These are phyloP conservation scores for Phylloporus sp. DNA, from an alignment of 768 basidiomycete species.

Conservation along the genomic window DNA sequence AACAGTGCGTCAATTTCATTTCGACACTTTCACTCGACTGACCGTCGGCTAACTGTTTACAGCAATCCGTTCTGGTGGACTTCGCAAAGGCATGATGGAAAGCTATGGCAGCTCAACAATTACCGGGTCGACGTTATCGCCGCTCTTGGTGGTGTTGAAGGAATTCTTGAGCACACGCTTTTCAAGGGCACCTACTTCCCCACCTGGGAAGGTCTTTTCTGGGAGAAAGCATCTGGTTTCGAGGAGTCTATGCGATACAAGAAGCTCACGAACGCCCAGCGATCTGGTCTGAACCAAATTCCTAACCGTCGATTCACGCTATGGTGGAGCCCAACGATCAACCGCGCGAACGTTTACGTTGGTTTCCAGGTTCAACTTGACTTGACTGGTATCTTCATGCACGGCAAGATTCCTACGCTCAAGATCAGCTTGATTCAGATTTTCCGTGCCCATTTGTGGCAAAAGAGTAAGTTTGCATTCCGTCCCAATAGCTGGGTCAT, in stretches of 20 bases:
- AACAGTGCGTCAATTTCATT: conserved; percentile 55
- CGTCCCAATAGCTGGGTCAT: conserved; percentile 9
- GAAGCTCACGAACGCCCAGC: conserved; percentile 96
- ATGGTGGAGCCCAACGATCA: conserved; percentile 99
- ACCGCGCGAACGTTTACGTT: conserved; percentile 98
- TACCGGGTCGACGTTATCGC: conserved; percentile 99
- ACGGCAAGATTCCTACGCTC: conserved; percentile 95
- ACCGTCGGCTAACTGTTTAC: conserved; percentile 15
- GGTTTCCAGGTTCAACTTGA: conserved; percentile 99
- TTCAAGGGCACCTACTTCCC: conserved; percentile 99
- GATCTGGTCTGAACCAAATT: conserved; percentile 95
- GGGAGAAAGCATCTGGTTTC: conserved; percentile 97
- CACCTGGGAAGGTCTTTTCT: conserved; percentile 98
- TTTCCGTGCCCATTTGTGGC: conserved; percentile 99
- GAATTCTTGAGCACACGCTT: conserved; percentile 92
- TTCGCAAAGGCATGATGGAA: conserved; percentile 92
- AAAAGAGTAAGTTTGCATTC: conserved; percentile 73
- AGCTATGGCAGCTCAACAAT: conserved; percentile 95
- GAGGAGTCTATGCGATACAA: conserved; percentile 96
- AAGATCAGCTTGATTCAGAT: conserved; percentile 99
- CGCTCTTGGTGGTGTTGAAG: conserved; percentile 94
- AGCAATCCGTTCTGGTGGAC: conserved; percentile 99
- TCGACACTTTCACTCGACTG: conserved; percentile 1
- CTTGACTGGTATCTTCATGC: conserved; percentile 96
- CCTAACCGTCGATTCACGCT: conserved; percentile 98